Evolutionary conservation across 106 monocot genomes (phyloP), one percentile per base, ranked within the genome.

Genomic region (Platanthera zijinensis): DNA sequence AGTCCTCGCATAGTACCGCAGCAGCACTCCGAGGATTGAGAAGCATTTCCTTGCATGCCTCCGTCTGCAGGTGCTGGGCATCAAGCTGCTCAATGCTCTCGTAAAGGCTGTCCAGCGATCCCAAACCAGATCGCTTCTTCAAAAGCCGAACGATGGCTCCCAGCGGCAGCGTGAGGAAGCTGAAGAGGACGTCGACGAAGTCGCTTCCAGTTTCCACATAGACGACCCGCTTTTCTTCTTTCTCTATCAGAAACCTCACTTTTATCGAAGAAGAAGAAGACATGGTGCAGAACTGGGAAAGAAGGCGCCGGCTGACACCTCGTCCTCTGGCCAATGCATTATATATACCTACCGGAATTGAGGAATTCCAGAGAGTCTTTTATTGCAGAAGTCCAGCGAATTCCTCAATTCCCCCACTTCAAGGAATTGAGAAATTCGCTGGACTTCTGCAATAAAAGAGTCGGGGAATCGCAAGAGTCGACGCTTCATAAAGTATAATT

Each of bases 141-240:
- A 83, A 69, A 71, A 86, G 78, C 47, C 73, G 72, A 53, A 84
- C 54, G 52, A 89, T 64, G 67, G 81, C 79, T 28, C 79, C 89
- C 3, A 86, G 13, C 1, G 89, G 89, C 32, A 84, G 76, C 14
- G 86, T 79, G 7, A 89, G 81, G 74, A 89, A 89, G 84, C 89
- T 86, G 51, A 86, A 71, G 57, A 89, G 76, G 28, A 82, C 46
- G 77, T 89, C 86, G 12, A 86, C 79, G 72, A 89, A 86, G 5
- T 74, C 75, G 46, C 57, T 61, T 67, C 74, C 84, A 69, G 77
- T 19, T 61, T 89, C 84, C 8, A 84, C 89, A 71, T 81, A 89
- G 13, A 89, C 50, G 12, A 89, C 84, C 6, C 57, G 62, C 72
- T n/a, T n/a, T 17, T 25, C 32, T 12, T 70, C 49, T 48, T 74